Evolutionary conservation across 2,329 filamentous ascomycete genomes (phyloP), one percentile per base, ranked within the genome.

Genomic region (Xenosphaeropsis pyriputrescens): DNA sequence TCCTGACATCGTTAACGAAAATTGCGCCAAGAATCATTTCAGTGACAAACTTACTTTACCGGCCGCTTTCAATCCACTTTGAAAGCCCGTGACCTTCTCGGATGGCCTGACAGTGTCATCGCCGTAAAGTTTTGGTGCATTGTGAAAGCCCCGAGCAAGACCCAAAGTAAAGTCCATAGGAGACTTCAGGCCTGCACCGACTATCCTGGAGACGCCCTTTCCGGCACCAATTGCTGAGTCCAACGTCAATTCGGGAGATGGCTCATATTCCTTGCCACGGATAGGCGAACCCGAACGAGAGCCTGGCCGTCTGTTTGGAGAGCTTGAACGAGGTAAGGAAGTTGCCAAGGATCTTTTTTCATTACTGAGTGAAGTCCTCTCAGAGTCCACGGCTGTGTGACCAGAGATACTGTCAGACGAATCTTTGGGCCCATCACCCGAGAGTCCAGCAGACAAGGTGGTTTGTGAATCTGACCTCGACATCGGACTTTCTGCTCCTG

Each of bases 131-230:
- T 74, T 79, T 0, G 88, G 86, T 5, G 83, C 79, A 49, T 94
- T 94, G 52, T 89, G 80, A 54, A 94, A 93, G 0, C 88, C 88
- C 55, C 81, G 82, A 0, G 86, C 81, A 29, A 94, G 60, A 1
- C 82, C 82, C 32, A 94, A 60, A 31, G 83, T 84, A 45, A 94
- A 80, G 54, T 93, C 85, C 68, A 91, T 79, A 0, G 86, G 88
- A 2, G 79, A 79, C 48, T 82, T 84, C 41, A 89, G 65, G 5
- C 82, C 74, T n/a, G 81, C 77, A 9, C 70, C 70, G 5, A 88
- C 73, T 35, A 91, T 79, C n/a, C 76, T 72, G 16, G 73, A 70
- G 29, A 86, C 69, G 2, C 79, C 75, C 46, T 74, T 79, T 1
- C 74, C 70, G 6, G 81, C 75, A 34, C 72, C 73, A 11, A 81